Evolutionary conservation across 176 grass and related monocot genomes (phyloP), one percentile per base, ranked within the genome.

Genomic region (Canna indica): DNA sequence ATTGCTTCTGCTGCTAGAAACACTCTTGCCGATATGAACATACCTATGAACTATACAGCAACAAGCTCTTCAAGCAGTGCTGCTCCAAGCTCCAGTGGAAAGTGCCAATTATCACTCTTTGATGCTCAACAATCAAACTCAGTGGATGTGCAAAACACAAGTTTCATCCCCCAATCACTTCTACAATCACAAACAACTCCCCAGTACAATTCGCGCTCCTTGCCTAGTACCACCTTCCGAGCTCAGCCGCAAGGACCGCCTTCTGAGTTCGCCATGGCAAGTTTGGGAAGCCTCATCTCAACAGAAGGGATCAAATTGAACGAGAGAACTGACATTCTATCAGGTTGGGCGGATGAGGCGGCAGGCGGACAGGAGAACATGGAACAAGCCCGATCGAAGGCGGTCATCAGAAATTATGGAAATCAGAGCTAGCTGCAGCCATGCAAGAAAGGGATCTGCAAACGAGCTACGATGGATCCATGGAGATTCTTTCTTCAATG

Each of bases 1-100:
- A 76, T 80, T 52, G 73, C 77, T 33, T 85, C 73, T 26, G 72
- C 80, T 32, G 73, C 77, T 47, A 76, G 73, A 26, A 68, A 26
- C 26, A 76, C 29, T 45, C 41, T 70, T 18, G 42, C 41, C 67
- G 17, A 25, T 16, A 34, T 66, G 14, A 66, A 38, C 63, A 18
- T 66, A 36, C 63, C 63, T 38, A 34, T 38, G 33, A 66, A 34
- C 17, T 8, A 32, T 36, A 5, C 63, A 10, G 63, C 58, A 60
- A 60, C 58, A 30, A 60, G 18, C 18, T 66, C 63, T 36, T 34
- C 63, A 18, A 66, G 63, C n/a, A n/a, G 33, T n/a, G 8, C 63
- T 0, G 24, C 63, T 11, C 33, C 63, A 22, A 66, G 63, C n/a
- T 38, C 63, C 33, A 13, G 14, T 33, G 35, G 63, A 33, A 66